These are phyloP conservation scores for Stephania cephalantha DNA, from an alignment of 164 flowering plant species.

Conservation along the genomic window DNA sequence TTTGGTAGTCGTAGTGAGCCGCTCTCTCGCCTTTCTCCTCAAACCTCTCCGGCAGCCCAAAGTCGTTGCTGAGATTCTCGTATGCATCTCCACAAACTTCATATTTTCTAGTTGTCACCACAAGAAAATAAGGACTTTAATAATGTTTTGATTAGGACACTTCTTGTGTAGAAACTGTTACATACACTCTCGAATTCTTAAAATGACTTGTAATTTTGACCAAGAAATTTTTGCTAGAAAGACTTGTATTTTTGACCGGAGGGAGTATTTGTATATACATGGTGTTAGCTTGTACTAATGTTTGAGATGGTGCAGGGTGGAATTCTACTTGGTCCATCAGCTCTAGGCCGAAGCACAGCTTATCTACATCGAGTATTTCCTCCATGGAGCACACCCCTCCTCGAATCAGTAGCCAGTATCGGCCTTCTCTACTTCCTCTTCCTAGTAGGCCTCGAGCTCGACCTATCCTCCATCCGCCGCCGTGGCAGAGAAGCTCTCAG, in stretches of 20 bases:
- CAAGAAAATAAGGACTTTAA: too few species aligned
- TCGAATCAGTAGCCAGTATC: conserved; percentile 49
- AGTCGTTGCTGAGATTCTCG: conserved; percentile 82
- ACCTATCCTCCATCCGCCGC: conserved; percentile 38
- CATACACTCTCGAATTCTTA: too few species aligned
- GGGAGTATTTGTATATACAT: too few species aligned
- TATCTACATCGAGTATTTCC: conserved; percentile 45
- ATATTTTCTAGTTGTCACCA: too few species aligned
- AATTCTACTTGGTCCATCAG: conserved; percentile 60
- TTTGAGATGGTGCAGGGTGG: conserved; percentile 41
- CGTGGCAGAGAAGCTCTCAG: conserved; percentile 37
- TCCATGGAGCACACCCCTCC: conserved; percentile 42
- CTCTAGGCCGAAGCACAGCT: conserved; percentile 39
- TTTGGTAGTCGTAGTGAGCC: conserved; percentile 44
- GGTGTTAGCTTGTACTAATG: not conserved
- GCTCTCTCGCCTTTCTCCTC: conserved; percentile 55
- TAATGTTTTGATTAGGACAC: not conserved
- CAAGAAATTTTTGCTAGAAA: too few species aligned
- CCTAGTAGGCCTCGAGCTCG: conserved; percentile 61
- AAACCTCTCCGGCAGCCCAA: conserved; percentile 85
- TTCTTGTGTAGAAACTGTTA: not conserved
- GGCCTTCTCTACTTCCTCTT: conserved; percentile 64
- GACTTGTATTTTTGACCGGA: too few species aligned
- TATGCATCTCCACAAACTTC: conserved; percentile 9
- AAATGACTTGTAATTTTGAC: too few species aligned